A percentile compares a stretch with the other conserved stretches of the same genome.
Conservation (phyloP, 257 asterid genomes). For the Nicotiana knightiana region DNA sequence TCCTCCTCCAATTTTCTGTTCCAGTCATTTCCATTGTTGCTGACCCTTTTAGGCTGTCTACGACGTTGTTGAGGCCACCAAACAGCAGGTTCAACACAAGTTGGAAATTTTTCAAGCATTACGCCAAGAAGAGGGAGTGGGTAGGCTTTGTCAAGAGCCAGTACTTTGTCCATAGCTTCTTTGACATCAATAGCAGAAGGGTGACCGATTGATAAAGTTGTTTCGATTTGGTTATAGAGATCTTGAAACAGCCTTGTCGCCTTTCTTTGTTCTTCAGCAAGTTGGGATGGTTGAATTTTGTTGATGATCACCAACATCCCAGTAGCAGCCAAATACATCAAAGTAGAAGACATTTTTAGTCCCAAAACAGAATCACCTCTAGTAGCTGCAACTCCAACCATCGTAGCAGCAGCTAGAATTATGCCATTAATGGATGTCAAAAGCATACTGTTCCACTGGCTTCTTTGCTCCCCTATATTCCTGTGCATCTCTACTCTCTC, state of each 20-base stretch:
- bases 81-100: slow-evolving; percentile 38
- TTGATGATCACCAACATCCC: slow-evolving; percentile 27
- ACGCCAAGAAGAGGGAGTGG: slow-evolving; percentile 42
- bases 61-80: slow-evolving; percentile 47
- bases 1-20: slow-evolving; percentile 43
- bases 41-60: background rate
- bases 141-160: slow-evolving; percentile 60
- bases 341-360: slow-evolving; percentile 21
- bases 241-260: slow-evolving; percentile 57
- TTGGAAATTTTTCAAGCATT: slow-evolving; percentile 36
- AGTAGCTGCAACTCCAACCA: slow-evolving; percentile 19
- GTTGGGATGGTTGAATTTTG: slow-evolving; percentile 70
- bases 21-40: slow-evolving; percentile 40
- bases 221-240: slow-evolving; percentile 39
- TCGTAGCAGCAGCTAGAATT: slow-evolving; percentile 38
- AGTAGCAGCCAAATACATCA: slow-evolving; percentile 31
- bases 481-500: slow-evolving; percentile 65
- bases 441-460: slow-evolving; percentile 46
- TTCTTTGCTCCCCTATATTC: slow-evolving; percentile 49
- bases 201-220: slow-evolving; percentile 28
- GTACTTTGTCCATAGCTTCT: slow-evolving; percentile 46
- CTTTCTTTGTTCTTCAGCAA: slow-evolving; percentile 71
- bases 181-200: slow-evolving; percentile 34
- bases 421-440: slow-evolving; percentile 42
- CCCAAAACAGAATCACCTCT: slow-evolving; percentile 9